Evolutionary conservation across 164 flowering plant genomes (phyloP), one percentile per base, ranked within the genome.

Genomic region (Dillenia turbinata): DNA sequence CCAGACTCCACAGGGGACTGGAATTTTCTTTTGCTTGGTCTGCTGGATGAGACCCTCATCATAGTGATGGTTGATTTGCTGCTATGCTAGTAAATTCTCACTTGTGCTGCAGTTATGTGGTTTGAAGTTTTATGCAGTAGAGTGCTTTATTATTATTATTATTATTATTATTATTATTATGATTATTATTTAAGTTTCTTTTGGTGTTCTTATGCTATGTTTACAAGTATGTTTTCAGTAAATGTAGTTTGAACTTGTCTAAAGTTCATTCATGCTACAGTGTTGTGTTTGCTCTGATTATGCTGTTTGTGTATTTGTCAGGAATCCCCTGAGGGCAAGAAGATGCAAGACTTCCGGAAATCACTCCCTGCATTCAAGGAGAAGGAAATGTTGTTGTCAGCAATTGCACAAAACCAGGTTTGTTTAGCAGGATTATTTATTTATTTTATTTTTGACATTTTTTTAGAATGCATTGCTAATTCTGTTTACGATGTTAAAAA

Each of bases 381-480:
- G 83, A 94, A 86, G 79, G 93, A 89, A 60, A 85, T 78, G 68
- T 74, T 94, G 68, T 96, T 94, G 46, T 83, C 90, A 63, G 95
- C 96, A 54, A 91, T 94, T 69, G 99, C 99, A 12, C 77, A 75
- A 61, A 94, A 94, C 81, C 99, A 94, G 96, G 99, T 94, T 71
- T 60, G 44, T 19, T 66, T 60, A 66, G 54, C 62, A 48, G 54
- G 47, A 75, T 9, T 22, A 17, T 61, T 51, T 19, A 44, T 19
- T 6, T 46, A 43, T 12, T 13, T 43, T 43, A 57, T 24, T 19
- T 65, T 71, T 22, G 47, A 57, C 44, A 46, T 19, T 19, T 19
- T 19, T 19, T 1, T 19, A 1, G 22, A 19, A 19, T 19, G 22
- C 22, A 19, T 19, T 19, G 22, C 22, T 19, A 19, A 19, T 19